phyloP scores from a whole-genome alignment of 768 basidiomycete species.

The Boletus rubroflammeus region DNA sequence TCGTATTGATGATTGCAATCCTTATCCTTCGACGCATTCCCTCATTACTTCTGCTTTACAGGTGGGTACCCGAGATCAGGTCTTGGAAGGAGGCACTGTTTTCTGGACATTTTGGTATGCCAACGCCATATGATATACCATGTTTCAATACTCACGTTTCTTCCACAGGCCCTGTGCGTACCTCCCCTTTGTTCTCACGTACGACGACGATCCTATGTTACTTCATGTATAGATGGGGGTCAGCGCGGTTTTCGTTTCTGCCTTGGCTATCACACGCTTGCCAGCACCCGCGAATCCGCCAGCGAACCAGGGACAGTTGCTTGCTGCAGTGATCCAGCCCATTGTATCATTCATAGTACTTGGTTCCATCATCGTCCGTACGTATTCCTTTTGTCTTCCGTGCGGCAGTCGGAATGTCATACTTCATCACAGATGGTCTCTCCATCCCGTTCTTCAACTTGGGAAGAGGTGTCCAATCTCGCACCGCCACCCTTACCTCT shows the following conservation, averaged over 20 bases:
- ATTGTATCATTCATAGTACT: conserved; percentile 88
- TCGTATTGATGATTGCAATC: conserved; percentile 63
- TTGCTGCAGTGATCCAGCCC: conserved; percentile 72
- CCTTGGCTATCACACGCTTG: conserved; percentile 61
- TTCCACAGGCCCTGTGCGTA: conserved; percentile 50
- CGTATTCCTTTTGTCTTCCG: conserved; percentile 24
- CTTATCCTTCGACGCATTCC: conserved; percentile 80
- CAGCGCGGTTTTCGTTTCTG: conserved; percentile 84
- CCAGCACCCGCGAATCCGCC: conserved; percentile 59
- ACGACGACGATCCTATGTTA: not conserved
- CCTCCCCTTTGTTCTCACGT: not conserved
- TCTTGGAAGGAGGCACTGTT: conserved; percentile 87
- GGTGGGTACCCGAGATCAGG: conserved; percentile 81
- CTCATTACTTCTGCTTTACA: conserved; percentile 69
- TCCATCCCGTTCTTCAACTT: conserved; percentile 67
- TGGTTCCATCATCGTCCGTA: conserved; percentile 80
- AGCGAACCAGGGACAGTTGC: conserved; percentile 60
- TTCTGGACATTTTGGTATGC: conserved; percentile 81
- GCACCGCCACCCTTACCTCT: conserved; percentile 43
- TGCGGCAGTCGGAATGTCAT: not conserved
- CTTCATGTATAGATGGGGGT: conserved; percentile 73
- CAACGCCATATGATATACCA: conserved; percentile 3
- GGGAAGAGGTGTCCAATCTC: conserved; percentile 44
- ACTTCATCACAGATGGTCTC: conserved; percentile 49
- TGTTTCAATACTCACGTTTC: not conserved